Base-by-base conservation (phyloP, 108 stramenopile genomes). In the Cyclostephanos tholiformis region DNA sequence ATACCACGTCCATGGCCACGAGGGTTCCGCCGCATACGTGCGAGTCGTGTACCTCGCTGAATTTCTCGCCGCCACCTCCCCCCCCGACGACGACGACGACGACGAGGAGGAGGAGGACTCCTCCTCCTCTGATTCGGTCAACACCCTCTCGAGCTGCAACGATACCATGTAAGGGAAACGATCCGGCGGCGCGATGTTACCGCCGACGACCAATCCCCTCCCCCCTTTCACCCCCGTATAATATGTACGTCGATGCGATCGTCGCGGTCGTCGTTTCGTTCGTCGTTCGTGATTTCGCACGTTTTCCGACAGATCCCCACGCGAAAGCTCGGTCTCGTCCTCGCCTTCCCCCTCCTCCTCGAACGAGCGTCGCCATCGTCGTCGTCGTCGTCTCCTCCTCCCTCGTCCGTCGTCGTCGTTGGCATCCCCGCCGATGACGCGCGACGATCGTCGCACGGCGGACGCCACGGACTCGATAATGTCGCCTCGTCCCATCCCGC, bases 121-220 rank as follows among this genome's bases (percentile, higher is more conserved):
- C 6, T 6, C 6, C 36, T 36, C 11, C 29, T 51, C 46, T 8
- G 22, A 13, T 29, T 67, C 49, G 51, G 58, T 25, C 29, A 70
- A 43, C 13, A 73, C 63, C 52, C 60, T 35, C 59, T 80, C 79
- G 20, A 67, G 60, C 51, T 80, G 79, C 35, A 80, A 69, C 0
- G 86, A 69, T 19, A 85, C 88, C 48, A 65, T 65, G 65, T 85
- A 91, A 12, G 90, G 90, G 53, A 86, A 91, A 13, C 88, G 80
- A 38, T 65, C 78, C 2, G 69, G 56, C 1, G 71, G 55, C 0
- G 90, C 83, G 38, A 62, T 64, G 1, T 30, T 50, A 11, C 90
- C 90, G 38, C 87, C 87, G 13, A 91, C 82, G 35, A 91, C 83
- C 20, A 86, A 67, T 26, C 38, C 25, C 41, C 74, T 14, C 44